Conservation (phyloP, 2,329 filamentous ascomycete species). For the Torrubiellomyces zombiae region DNA sequence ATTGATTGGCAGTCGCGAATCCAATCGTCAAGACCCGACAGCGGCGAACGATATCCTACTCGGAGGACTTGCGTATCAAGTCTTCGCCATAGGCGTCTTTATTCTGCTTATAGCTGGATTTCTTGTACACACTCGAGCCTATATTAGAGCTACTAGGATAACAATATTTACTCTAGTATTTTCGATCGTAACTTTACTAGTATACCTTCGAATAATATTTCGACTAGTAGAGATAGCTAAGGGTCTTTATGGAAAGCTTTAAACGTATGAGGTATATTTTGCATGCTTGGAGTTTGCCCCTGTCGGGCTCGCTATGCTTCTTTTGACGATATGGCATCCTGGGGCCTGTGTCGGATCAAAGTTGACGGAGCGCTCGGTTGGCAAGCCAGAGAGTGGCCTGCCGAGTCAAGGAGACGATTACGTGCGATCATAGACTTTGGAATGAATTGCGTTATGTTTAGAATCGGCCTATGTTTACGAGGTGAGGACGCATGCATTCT, state of each 20-base stretch:
- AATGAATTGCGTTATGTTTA: too few species aligned
- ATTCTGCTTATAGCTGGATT: constrained; percentile 25
- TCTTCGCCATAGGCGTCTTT: constrained; percentile 32
- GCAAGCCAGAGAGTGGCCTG: too few species aligned
- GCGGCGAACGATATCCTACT: constrained; percentile 37
- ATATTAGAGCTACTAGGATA: constrained; percentile 8
- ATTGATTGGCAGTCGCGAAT: constrained; percentile 31
- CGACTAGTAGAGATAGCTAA: constrained; percentile 36
- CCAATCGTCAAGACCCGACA: constrained; percentile 30
- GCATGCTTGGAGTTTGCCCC: constrained; percentile 35
- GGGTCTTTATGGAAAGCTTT: constrained; percentile 26
- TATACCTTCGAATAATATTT: constrained; percentile 36
- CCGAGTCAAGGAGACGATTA: too few species aligned
- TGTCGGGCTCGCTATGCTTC: too few species aligned
- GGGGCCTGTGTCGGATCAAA: too few species aligned
- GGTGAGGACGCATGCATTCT: too few species aligned
- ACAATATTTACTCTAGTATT: constrained; percentile 25
- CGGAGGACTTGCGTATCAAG: constrained; percentile 36
- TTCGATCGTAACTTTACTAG: constrained; percentile 25
- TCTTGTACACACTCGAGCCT: neutral
- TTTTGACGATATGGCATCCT: too few species aligned
- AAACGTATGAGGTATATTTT: constrained; percentile 34
- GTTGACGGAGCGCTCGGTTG: too few species aligned
- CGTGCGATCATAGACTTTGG: too few species aligned
- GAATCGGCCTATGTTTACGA: too few species aligned